These are phyloP conservation scores for Penicillium sp. DNA, from an alignment of 2,329 filamentous ascomycete genomes.

Conservation along the genomic window DNA sequence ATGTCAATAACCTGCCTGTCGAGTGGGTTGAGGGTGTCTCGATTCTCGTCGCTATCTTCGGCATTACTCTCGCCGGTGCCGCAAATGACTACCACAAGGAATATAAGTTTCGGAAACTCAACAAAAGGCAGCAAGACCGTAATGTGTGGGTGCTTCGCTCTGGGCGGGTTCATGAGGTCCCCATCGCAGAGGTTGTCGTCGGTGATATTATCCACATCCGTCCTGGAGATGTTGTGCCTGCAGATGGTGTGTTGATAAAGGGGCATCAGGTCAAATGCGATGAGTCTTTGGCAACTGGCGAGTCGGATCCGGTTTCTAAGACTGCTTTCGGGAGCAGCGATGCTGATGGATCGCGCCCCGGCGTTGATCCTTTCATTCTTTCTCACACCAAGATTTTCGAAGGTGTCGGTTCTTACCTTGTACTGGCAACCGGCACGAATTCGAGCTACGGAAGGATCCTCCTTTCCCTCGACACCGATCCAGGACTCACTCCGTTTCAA, in stretches of 20 bases:
- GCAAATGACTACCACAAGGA: constrained; percentile 72
- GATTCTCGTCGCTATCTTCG: constrained; percentile 65
- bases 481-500: constrained; percentile 71
- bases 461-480: constrained; percentile 66
- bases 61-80: constrained; percentile 67
- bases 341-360: constrained; percentile 32
- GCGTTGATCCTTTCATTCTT: constrained; percentile 67
- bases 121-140: constrained; percentile 71
- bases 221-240: constrained; percentile 62
- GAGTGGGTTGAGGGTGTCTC: constrained; percentile 73
- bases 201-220: constrained; percentile 20
- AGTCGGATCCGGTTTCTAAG: constrained; percentile 18
- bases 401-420: constrained; percentile 68
- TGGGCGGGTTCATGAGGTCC: constrained; percentile 62
- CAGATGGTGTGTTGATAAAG: constrained; percentile 61
- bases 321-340: neutral
- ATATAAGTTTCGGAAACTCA: constrained; percentile 56
- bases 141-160: constrained; percentile 59
- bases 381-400: constrained; percentile 74
- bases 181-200: constrained; percentile 46
- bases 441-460: constrained; percentile 68
- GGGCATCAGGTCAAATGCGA: constrained; percentile 47
- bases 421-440: constrained; percentile 66
- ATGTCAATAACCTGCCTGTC: constrained; percentile 39
- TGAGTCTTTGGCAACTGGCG: constrained; percentile 23